Base-by-base conservation (phyloP, 129 eudicot species). In the Oenanthe sinensis region DNA sequence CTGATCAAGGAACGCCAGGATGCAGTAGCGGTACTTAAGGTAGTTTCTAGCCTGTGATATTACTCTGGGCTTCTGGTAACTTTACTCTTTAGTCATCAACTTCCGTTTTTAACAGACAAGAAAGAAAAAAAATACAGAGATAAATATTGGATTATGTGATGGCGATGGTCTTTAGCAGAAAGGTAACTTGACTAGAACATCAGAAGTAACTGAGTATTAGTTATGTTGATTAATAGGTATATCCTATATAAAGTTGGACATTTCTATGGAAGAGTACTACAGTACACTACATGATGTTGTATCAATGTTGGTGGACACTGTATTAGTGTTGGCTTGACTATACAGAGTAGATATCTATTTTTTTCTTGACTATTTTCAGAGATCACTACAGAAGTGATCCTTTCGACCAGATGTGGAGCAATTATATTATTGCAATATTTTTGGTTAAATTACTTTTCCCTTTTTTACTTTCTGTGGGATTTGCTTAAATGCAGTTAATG, bases 21-120 rank as follows among this genome's bases (percentile, higher is more conserved):
- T 83, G 99, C 99, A 82, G 86, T 92, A 75, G 99, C 97, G 28
- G 93, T 87, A 24, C 78, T 96, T 6, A 96, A 85, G 97, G 98
- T 91, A 79, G 67, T 78, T 69, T 40, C 71, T 39, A 72, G 8
- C 60, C 52, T 77, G 60, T n/a, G 24, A 44, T 55, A 33, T 54
- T 20, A 12, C 49, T 20, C 46, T 36, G 48, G 39, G 16, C 6
- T 37, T 36, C 13, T 70, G 28, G 75, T 70, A 65, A 2, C 9
- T 63, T 60, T 63, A 11, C 71, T 63, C 37, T 63, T 63, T 12
- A 0, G 2, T 33, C 17, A 15, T 36, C 6, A 15, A 36, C 73
- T 68, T 33, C 22, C 73, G 11, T 63, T 26, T 19, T 24, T 63
- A 26, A 63, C 37, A 24, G 28, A 28, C 12, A 28, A 63, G 71